Conservation (phyloP, 495 filamentous ascomycete genomes). For the Talaromyces nanjingensis region DNA sequence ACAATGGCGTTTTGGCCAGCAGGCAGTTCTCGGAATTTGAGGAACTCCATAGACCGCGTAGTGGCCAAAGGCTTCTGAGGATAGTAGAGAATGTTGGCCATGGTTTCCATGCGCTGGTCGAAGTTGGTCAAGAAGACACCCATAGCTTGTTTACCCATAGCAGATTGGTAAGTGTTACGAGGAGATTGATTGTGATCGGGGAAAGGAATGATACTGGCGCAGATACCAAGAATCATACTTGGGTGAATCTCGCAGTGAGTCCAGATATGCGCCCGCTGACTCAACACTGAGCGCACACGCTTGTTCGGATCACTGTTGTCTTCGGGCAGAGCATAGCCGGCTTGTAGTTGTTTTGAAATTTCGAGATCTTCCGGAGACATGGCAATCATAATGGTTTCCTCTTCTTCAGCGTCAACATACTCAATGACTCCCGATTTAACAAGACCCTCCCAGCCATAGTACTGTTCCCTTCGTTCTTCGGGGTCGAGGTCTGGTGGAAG, state of each 20-base stretch:
- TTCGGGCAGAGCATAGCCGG: conserved; percentile 54
- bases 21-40: conserved; percentile 94
- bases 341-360: conserved; percentile 56
- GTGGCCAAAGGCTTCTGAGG: conserved; percentile 96
- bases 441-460: conserved; percentile 83
- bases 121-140: conserved; percentile 97
- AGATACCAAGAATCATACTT: conserved; percentile 96
- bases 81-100: conserved; percentile 98
- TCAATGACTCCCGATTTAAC: conserved; percentile 78
- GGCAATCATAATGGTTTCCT: conserved; percentile 97
- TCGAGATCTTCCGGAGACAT: conserved; percentile 96
- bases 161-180: conserved; percentile 97
- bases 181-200: conserved; percentile 99
- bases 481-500: conserved; percentile 47
- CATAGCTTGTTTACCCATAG: conserved; percentile 99
- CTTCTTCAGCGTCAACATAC: conserved; percentile 95
- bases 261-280: conserved; percentile 75
- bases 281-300: conserved; percentile 77
- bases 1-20: conserved; percentile 98
- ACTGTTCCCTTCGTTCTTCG: conserved; percentile 52
- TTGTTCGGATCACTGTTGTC: conserved; percentile 60
- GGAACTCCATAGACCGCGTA: conserved; percentile 95
- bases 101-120: conserved; percentile 93
- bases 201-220: conserved; percentile 98
- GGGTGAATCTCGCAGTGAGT: conserved; percentile 99